Base-by-base conservation (phyloP, 2,329 filamentous ascomycete species). In the Fusarium nodosum region DNA sequence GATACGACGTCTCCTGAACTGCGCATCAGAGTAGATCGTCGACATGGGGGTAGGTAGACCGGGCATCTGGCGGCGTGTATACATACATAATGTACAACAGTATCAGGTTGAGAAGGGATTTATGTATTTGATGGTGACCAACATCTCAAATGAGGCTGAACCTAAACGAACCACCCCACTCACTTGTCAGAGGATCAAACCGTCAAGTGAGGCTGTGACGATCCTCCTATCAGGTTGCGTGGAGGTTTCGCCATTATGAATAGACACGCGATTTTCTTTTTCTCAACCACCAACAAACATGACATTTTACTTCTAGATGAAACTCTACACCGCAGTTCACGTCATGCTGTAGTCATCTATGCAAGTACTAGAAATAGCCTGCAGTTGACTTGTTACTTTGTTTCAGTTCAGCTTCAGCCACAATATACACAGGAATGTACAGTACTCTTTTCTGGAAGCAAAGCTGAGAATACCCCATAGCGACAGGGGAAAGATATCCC, bases 141-240 rank as follows among this genome's bases (percentile, higher is more conserved):
- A 63, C 30, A 63, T 33, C 52, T 57, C 52, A 67, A 18, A 44
- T 41, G 30, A 60, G 62, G 62, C 66, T 64, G 53, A 20, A 39
- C 11, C n/a, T 39, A 13, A 38, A 20, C 33, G 60, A 38, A 28
- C n/a, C 13, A 5, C 16, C 48, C 36, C n/a, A 39, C n/a, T 39
- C n/a, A 20, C n/a, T 39, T 51, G 48, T 20, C 10, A 39, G 18
- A 16, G 13, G 53, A 50, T 56, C 36, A 16, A 58, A n/a, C 26
- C 13, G 34, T 18, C 28, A 33, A 7, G 45, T 56, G 58, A 64
- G 50, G 60, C 58, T 47, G n/a, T 18, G 31, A n/a, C 31, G 36
- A 64, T 50, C 51, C 22, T 22, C 44, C 20, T 42, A 28, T 42
- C 24, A 7, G 31, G n/a, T 50, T 50, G 50, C 26, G n/a, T 31